These are phyloP conservation scores for Ophiostoma fasciatum DNA, from an alignment of 2,329 filamentous ascomycete species.

Conservation along the genomic window DNA sequence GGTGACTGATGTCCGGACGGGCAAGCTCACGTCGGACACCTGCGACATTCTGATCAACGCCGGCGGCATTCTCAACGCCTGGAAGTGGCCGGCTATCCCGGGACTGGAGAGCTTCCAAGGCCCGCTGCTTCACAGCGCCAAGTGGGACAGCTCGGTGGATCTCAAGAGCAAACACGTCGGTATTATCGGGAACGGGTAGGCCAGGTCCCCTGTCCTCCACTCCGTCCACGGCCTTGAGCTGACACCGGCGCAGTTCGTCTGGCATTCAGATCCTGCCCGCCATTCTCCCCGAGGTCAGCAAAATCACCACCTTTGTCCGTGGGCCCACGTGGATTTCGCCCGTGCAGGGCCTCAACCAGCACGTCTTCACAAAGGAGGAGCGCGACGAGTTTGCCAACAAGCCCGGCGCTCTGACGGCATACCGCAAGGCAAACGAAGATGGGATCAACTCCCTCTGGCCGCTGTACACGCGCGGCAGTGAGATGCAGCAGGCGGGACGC, in stretches of 20 bases:
- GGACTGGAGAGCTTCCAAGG: slow-evolving; percentile 21
- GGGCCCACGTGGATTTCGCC: slow-evolving; percentile 41
- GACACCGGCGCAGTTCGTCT: slow-evolving; percentile 18
- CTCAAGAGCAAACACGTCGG: slow-evolving; percentile 15
- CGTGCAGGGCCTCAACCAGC: slow-evolving; percentile 35
- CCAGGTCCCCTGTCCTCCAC: too few relatives aligned
- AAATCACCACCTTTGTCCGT: slow-evolving; percentile 7
- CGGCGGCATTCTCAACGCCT: slow-evolving; percentile 11
- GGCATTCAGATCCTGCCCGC: slow-evolving; percentile 17
- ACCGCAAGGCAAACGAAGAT: too few relatives aligned
- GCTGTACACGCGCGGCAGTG: slow-evolving; percentile 10
- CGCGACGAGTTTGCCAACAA: too few relatives aligned
- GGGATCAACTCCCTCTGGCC: too few relatives aligned
- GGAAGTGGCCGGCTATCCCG: slow-evolving; percentile 15
- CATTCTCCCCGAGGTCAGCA: slow-evolving; percentile 8
- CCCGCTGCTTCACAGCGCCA: slow-evolving; percentile 16
- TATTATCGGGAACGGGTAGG: slow-evolving; percentile 14
- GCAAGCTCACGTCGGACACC: neutral
- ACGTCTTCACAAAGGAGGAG: slow-evolving; percentile 29
- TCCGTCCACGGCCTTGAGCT: too few relatives aligned
- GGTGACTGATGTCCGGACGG: neutral
- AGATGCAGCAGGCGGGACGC: slow-evolving; percentile 28
- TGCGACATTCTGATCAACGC: slow-evolving; percentile 10
- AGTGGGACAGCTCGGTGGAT: slow-evolving; percentile 14
- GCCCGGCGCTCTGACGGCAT: too few relatives aligned